Conservation (phyloP, 2,329 filamentous ascomycete species). For the Curvularia hawaiiensis region DNA sequence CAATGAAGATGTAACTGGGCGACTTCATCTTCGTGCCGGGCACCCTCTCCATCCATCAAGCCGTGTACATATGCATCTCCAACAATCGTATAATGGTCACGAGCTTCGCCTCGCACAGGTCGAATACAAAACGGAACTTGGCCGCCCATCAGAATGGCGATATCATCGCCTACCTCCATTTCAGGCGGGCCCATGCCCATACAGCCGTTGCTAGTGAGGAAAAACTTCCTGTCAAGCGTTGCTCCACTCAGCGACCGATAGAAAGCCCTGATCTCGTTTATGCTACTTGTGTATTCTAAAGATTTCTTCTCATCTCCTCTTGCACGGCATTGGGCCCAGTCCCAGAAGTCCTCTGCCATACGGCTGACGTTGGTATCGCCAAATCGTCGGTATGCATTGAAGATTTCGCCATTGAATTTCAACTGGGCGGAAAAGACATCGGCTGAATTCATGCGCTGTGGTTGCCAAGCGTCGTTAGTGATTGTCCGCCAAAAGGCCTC, state of each 20-base stretch:
- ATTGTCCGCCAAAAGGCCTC: neutral
- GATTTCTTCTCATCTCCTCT: neutral
- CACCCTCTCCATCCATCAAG: constrained; percentile 26
- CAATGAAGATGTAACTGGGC: constrained; percentile 1
- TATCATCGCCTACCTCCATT: constrained; percentile 14
- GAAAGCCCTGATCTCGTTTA: neutral
- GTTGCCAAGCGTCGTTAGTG: constrained; percentile 1
- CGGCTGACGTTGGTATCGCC: neutral
- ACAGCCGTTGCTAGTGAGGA: constrained; percentile 23
- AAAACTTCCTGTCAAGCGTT: constrained; percentile 16
- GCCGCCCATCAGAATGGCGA: constrained; percentile 24
- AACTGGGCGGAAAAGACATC: neutral
- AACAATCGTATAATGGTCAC: constrained; percentile 6
- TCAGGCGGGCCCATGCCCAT: constrained; percentile 23
- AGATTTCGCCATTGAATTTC: neutral
- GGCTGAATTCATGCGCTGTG: neutral
- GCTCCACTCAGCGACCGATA: constrained; percentile 6
- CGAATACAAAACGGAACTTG: constrained; percentile 24
- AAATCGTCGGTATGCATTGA: neutral
- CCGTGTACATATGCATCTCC: constrained; percentile 25
- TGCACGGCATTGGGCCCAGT: neutral
- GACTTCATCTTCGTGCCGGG: neutral
- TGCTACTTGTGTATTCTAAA: neutral
- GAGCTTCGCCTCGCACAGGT: neutral
- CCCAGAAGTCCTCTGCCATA: neutral